These are phyloP conservation scores for Trypanosoma grayi DNA, from an alignment of 208 protist genomes.

Conservation along the genomic window DNA sequence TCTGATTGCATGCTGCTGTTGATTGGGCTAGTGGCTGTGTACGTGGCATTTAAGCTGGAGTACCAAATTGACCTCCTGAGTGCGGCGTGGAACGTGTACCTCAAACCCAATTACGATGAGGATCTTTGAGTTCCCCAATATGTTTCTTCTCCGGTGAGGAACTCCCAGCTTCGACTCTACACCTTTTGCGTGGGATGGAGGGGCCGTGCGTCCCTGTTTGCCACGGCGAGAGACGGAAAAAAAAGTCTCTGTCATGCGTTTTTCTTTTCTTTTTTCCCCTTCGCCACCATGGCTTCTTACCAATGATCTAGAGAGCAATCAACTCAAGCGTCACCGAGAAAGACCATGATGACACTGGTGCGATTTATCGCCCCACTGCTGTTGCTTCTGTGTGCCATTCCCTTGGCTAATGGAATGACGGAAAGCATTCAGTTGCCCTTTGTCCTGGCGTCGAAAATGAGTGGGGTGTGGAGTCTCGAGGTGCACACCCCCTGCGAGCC, in stretches of 20 bases:
- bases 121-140: constrained; percentile 18
- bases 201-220: no score
- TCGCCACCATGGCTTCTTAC: no score
- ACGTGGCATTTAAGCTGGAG: constrained; percentile 11
- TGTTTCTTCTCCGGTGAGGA: no score
- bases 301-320: neutral
- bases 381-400: neutral
- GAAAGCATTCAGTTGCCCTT: constrained; percentile 40
- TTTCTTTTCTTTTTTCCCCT: no score
- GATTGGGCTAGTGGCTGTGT: constrained; percentile 8
- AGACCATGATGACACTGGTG: neutral
- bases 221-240: no score
- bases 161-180: no score
- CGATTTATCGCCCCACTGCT: constrained; percentile 11
- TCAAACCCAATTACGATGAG: constrained; percentile 28
- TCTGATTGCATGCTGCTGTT: constrained; percentile 9
- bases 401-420: neutral
- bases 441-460: constrained; percentile 40
- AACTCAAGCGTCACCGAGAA: neutral
- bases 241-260: no score
- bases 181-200: no score
- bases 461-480: constrained; percentile 58
- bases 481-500: constrained; percentile 45
- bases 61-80: constrained; percentile 22
- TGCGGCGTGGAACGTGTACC: constrained; percentile 11